These are phyloP conservation scores for Thermothielavioides terrestris DNA, from an alignment of 495 filamentous ascomycete species.

Conservation along the genomic window DNA sequence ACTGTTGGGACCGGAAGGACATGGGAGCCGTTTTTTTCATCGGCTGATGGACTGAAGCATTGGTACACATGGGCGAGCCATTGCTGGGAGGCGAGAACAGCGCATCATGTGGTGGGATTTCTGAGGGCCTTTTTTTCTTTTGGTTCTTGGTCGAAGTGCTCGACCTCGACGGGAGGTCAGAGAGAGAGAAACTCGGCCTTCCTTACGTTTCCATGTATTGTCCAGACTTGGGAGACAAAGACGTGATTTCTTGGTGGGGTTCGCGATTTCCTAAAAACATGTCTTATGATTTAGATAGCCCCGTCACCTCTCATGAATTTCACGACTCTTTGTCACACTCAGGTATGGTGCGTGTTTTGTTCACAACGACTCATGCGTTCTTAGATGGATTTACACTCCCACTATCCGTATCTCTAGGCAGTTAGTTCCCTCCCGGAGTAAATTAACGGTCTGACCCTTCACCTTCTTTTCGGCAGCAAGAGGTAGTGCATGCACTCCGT, in stretches of 20 bases:
- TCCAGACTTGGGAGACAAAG: too few relatives aligned
- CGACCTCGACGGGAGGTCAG: slow-evolving; percentile 13
- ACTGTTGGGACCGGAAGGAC: too few relatives aligned
- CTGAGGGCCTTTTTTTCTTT: neutral
- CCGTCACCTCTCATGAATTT: neutral
- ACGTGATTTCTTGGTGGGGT: too few relatives aligned
- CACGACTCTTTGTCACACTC: neutral
- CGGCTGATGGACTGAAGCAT: neutral
- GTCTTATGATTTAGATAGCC: neutral
- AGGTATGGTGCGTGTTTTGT: too few relatives aligned
- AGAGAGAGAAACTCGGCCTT: neutral
- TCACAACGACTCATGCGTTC: too few relatives aligned
- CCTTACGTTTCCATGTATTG: neutral
- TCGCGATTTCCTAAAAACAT: neutral
- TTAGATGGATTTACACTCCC: too few relatives aligned
- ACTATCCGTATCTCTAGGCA: too few relatives aligned
- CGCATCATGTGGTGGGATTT: slow-evolving; percentile 1
- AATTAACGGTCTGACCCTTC: too few relatives aligned
- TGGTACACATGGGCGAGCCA: neutral
- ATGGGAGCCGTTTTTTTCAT: too few relatives aligned
- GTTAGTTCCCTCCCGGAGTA: too few relatives aligned
- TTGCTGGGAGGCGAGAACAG: neutral
- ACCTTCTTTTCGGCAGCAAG: too few relatives aligned
- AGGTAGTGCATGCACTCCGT: too few relatives aligned
- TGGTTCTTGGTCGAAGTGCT: slow-evolving; percentile 15